These are phyloP conservation scores for Mycena belliarum DNA, from an alignment of 768 basidiomycete genomes.

Conservation along the genomic window DNA sequence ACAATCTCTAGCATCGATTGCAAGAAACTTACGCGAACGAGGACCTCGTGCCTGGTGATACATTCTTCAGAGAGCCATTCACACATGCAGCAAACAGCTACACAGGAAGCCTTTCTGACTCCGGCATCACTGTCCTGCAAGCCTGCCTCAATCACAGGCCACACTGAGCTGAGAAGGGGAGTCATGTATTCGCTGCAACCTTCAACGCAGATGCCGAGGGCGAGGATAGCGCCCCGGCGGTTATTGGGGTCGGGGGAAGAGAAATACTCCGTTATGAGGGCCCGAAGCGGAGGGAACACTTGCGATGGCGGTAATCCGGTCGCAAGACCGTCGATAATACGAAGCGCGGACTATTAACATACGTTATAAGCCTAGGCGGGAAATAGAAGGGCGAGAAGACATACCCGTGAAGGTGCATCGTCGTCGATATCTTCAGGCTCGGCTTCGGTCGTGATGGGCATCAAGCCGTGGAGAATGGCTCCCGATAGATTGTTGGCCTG, in stretches of 20 bases:
- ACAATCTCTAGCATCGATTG: constrained; percentile 1
- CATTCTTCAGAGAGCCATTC: constrained; percentile 98
- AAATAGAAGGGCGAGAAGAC: constrained; percentile 27
- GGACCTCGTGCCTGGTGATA: constrained; percentile 73
- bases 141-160: constrained; percentile 92
- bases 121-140: constrained; percentile 80
- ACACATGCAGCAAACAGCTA: constrained; percentile 93
- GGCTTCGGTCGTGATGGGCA: constrained; percentile 92
- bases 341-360: constrained; percentile 79
- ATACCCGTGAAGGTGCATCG: constrained; percentile 86
- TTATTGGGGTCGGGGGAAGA: constrained; percentile 72
- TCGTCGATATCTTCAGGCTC: constrained; percentile 95
- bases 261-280: constrained; percentile 83
- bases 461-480: constrained; percentile 84
- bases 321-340: constrained; percentile 90
- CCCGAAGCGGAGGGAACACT: constrained; percentile 91
- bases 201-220: constrained; percentile 93
- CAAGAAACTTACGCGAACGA: constrained; percentile 72
- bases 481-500: constrained; percentile 83
- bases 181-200: constrained; percentile 98
- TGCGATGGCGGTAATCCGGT: constrained; percentile 92
- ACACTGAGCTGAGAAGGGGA: constrained; percentile 85
- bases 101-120: constrained; percentile 94
- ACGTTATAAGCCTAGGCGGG: background rate
- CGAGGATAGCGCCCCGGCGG: constrained; percentile 92